Evolutionary conservation across 129 eudicot species (phyloP), one percentile per base, ranked within the genome.

Genomic region (Ambrosia trifida): DNA sequence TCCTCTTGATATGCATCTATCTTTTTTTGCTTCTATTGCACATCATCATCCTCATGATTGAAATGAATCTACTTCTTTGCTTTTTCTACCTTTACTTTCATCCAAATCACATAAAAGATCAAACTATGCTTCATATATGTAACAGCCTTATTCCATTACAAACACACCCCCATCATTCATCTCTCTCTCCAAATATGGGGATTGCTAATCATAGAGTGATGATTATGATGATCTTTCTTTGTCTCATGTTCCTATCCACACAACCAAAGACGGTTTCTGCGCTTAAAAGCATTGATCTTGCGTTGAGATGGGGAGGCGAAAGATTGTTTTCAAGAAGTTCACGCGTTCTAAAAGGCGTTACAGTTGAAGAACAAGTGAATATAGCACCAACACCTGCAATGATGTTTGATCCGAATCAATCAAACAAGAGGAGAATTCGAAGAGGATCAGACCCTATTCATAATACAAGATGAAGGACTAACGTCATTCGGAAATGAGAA

Each of bases 371-470:
- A 47, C 10, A 84, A 77, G 66, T 79, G 65, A 63, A 79, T 66
- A 58, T 78, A 30, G 91, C 95, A 28, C 98, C 98, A 52, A 50
- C 86, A 2, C 91, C 95, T 43, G 82, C 91, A 4, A 71, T 32
- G 76, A 72, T 76, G 84, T 81, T 80, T 58, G 90, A 87, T 80
- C 96, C 91, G 1, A 82, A 80, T 66, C 84, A 81, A 75, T 87
- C 88, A 1, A 75, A 81, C 76, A 87, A 93, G 66, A 82, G 98
- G 75, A 71, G 95, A 57, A 90, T 87, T 69, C 75, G 85, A 75
- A 72, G 88, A 69, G 92, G 98, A 38, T 82, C 96, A 10, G 95
- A 93, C 63, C 98, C 98, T 3, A 93, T 93, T 72, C 98, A 93
- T 68, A 89, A 93, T 81, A 83, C 76, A 76, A 51, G 89, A 66